Base-by-base conservation (phyloP, 352 stramenopile genomes). In the Phytophthora fragariae region DNA sequence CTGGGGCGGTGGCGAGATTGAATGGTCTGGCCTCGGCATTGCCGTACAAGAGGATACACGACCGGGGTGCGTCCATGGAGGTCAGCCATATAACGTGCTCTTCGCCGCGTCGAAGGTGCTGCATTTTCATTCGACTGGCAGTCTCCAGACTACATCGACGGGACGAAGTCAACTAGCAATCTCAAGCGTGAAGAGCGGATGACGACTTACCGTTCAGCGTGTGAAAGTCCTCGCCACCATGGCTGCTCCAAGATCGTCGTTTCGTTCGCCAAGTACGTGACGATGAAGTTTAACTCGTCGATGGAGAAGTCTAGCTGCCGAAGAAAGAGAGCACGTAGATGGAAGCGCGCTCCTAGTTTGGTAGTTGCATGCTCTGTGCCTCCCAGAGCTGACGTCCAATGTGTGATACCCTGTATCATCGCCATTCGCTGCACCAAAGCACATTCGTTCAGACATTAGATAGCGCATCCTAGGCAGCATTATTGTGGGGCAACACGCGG, bases 221-320 rank as follows among this genome's bases (percentile, higher is more conserved):
- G 68, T 8, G 75, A 68, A n/a, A 86, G 74, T 10, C 67, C 66
- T 14, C 55, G 56, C 79, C 79, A 86, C 79, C 79, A 86, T 41
- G 67, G 50, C 52, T 86, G 79, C 35, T 82, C 73, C 8, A 57
- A 66, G 27, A 84, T 64, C 21, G 76, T 86, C 2, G 79, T 84
- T 47, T 86, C 76, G 49, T 81, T 74, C 11, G 57, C 24, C 29
- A 86, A 70, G 31, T 86, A 86, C 53, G 79, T 75, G 46, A 86
- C 59, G n/a, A 86, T 75, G 58, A 81, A 86, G 55, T 79, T 78
- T 2, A 83, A 64, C 50, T 86, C 79, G 52, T 84, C 74, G 14
- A 74, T 65, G 0, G 79, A 84, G 37, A 86, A 81, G 39, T 83
- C 77, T 1, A 81, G 53, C 24, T 81, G 68, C 21, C 79, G 74